Conservation (phyloP, 139 green algal species). For the Chlorella ohadii region DNA sequence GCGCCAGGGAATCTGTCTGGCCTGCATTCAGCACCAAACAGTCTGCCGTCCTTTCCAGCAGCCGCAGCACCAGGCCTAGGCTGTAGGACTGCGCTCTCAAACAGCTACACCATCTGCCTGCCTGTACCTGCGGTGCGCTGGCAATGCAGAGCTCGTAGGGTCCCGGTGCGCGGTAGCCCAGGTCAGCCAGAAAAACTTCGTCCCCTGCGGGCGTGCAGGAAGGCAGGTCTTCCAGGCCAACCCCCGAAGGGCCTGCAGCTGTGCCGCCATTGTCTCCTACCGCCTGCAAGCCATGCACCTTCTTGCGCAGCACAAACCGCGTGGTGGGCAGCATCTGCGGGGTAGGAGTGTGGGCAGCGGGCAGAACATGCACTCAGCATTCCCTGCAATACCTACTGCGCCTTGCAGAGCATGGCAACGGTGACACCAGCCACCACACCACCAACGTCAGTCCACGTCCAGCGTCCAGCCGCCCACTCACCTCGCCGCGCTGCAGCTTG, state of each 20-base stretch:
- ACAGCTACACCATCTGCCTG: not conserved
- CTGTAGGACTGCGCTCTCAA: too few relatives aligned
- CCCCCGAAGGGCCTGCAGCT: not conserved
- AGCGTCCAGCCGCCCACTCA: not conserved
- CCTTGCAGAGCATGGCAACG: not conserved
- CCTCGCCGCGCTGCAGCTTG: conserved; percentile 40
- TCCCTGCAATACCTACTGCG: too few relatives aligned
- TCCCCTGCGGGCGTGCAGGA: not conserved
- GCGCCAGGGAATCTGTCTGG: too few relatives aligned
- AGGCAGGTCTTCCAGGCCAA: conserved; percentile 5
- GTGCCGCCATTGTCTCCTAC: too few relatives aligned
- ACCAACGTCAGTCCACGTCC: too few relatives aligned
- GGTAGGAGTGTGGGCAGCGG: not conserved
- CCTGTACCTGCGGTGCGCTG: not conserved
- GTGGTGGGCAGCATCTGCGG: conserved; percentile 14
- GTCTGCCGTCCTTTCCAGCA: too few relatives aligned
- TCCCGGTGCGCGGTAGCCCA: conserved; percentile 21
- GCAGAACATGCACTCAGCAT: not conserved
- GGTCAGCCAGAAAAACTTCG: conserved; percentile 25
- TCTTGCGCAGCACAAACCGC: conserved; percentile 32
- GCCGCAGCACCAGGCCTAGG: too few relatives aligned
- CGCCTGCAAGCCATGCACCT: not conserved
- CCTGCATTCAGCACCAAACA: too few relatives aligned
- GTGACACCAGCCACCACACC: not conserved
- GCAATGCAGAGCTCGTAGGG: conserved; percentile 32